These are phyloP conservation scores for Fusarium sp. DNA, from an alignment of 2,329 filamentous ascomycete species.

Conservation along the genomic window DNA sequence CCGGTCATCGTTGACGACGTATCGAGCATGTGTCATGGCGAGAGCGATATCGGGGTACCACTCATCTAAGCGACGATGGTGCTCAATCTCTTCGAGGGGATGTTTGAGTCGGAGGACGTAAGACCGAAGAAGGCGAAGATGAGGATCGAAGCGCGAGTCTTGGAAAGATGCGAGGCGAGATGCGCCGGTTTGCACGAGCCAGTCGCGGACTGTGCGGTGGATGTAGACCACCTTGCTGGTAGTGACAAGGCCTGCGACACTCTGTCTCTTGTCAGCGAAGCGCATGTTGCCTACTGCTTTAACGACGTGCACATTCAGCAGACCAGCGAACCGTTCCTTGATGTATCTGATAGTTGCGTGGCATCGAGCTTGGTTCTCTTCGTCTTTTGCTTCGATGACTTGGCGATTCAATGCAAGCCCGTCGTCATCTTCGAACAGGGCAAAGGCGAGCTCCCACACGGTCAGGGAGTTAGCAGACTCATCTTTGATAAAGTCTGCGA, in stretches of 20 bases:
- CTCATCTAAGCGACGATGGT: conserved; percentile 53
- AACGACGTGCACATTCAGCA: not conserved
- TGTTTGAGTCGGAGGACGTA: conserved; percentile 49
- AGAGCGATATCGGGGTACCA: conserved; percentile 54
- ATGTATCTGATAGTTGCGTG: not conserved
- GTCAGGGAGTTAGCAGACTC: conserved; percentile 12
- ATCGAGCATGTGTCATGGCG: conserved; percentile 52
- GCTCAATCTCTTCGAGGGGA: conserved; percentile 50
- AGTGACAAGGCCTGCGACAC: not conserved
- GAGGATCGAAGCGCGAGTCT: not conserved
- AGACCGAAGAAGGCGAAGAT: conserved; percentile 9
- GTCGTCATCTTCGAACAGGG: not conserved
- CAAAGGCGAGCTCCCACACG: conserved; percentile 10
- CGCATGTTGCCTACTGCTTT: not conserved
- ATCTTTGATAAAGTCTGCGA: conserved; percentile 13
- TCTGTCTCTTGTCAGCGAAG: not conserved
- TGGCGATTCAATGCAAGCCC: not conserved
- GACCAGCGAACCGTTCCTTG: conserved; percentile 1
- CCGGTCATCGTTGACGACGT: conserved; percentile 34
- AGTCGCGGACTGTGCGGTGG: conserved; percentile 18
- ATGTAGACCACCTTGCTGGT: conserved; percentile 14
- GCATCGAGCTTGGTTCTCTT: conserved; percentile 3
- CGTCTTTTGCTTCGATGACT: not conserved
- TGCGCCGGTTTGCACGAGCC: conserved; percentile 1
- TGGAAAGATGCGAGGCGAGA: not conserved